Evolutionary conservation across 2,329 filamentous ascomycete species (phyloP).

Genomic region (Drechslerella coelobrocha): DNA sequence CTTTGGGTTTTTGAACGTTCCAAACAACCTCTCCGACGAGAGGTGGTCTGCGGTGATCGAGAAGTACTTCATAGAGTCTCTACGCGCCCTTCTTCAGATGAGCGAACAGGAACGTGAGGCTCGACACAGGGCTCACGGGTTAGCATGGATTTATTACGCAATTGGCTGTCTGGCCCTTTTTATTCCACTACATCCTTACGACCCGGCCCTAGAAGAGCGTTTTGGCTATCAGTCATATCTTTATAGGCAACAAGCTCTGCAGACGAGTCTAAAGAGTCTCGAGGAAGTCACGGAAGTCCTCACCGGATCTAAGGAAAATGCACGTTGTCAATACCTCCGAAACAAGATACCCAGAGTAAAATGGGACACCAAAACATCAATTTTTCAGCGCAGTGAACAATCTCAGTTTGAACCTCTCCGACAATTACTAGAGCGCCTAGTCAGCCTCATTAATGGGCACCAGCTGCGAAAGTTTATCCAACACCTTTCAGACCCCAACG

Average conservation of each 20-base stretch:
- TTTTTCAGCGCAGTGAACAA: slow-evolving; percentile 30
- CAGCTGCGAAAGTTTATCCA: slow-evolving; percentile 33
- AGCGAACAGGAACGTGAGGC: slow-evolving; percentile 53
- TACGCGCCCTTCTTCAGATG: slow-evolving; percentile 55
- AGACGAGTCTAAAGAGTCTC: slow-evolving; percentile 23
- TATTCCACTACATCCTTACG: slow-evolving; percentile 83
- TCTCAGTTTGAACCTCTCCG: slow-evolving; percentile 33
- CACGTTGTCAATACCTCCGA: slow-evolving; percentile 14
- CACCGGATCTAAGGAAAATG: slow-evolving; percentile 22
- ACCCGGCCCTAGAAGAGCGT: slow-evolving; percentile 66
- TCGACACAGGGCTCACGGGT: slow-evolving; percentile 59
- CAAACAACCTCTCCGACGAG: slow-evolving; percentile 19
- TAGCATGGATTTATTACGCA: slow-evolving; percentile 79
- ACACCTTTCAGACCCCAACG: slow-evolving; percentile 9
- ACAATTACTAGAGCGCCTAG: slow-evolving; percentile 28
- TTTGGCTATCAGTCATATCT: slow-evolving; percentile 23
- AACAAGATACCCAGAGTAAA: slow-evolving; percentile 18
- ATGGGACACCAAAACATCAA: slow-evolving; percentile 30
- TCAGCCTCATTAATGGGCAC: slow-evolving; percentile 28
- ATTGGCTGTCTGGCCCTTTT: slow-evolving; percentile 78
- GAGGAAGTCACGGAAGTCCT: slow-evolving; percentile 26
- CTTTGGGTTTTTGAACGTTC: neutral
- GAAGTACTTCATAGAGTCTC: slow-evolving; percentile 58
- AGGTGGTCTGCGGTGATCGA: slow-evolving; percentile 28
- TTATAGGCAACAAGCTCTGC: slow-evolving; percentile 22